A percentile compares a stretch with the other conserved stretches of the same genome.
These are phyloP conservation scores for Salix purpurea DNA, from an alignment of 345 rosid genomes.

Conservation along the genomic window DNA sequence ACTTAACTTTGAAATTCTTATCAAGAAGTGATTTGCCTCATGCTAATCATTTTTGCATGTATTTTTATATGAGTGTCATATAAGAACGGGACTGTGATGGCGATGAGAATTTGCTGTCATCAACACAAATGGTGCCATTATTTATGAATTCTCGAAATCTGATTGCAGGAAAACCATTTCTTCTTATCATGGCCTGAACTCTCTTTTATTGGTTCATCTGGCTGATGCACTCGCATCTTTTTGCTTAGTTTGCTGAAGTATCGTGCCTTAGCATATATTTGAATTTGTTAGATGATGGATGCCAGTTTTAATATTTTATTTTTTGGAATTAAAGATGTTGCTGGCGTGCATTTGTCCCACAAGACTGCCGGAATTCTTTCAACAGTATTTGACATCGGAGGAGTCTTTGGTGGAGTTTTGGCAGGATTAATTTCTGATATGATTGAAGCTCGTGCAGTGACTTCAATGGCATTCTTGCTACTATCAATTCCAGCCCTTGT, in stretches of 20 bases:
- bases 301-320: constrained; percentile 11
- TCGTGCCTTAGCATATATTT: background rate
- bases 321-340: constrained; percentile 58
- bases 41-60: background rate
- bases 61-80: background rate
- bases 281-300: background rate
- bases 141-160: too few species aligned
- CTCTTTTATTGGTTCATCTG: background rate
- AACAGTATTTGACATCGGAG: constrained; percentile 73
- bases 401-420: constrained; percentile 75
- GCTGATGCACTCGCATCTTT: background rate
- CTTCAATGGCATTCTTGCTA: constrained; percentile 59
- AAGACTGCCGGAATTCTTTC: constrained; percentile 85
- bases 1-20: background rate
- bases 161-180: too few species aligned
- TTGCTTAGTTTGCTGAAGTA: background rate
- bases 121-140: too few species aligned
- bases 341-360: constrained; percentile 72
- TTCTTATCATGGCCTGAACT: too few species aligned
- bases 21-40: background rate
- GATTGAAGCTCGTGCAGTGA: constrained; percentile 73
- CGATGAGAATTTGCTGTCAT: too few species aligned
- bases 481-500: constrained; percentile 71
- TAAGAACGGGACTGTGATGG: too few species aligned
- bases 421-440: constrained; percentile 75